Conservation (phyloP, 202 grass and related monocot genomes). For the Cymbopogon flexuosus region DNA sequence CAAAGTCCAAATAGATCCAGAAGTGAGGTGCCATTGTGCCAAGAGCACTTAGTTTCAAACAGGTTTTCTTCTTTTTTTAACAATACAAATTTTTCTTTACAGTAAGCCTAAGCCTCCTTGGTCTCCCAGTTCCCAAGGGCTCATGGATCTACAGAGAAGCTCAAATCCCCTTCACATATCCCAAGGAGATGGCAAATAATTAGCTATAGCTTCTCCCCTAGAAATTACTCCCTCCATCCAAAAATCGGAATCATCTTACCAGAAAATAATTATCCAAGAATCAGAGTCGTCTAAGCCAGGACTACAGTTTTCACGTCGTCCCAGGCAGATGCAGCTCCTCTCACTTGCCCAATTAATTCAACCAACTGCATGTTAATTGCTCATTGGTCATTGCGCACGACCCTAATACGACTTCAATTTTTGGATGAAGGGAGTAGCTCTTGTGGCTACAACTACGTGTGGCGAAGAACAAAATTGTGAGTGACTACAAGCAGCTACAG, state of each 20-base stretch:
- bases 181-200: neutral
- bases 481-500: neutral
- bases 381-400: too few species aligned
- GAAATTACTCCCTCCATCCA: neutral
- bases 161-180: neutral
- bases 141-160: neutral
- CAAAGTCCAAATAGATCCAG: neutral
- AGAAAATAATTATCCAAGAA: too few species aligned
- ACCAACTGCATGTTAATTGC: too few species aligned
- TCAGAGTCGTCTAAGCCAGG: too few species aligned
- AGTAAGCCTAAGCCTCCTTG: neutral
- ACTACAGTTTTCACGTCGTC: too few species aligned
- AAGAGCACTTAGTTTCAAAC: neutral
- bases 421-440: neutral
- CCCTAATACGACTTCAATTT: too few species aligned
- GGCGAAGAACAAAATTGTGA: constrained; percentile 31
- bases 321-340: too few species aligned
- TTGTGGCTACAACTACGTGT: neutral
- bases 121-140: neutral
- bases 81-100: constrained; percentile 12
- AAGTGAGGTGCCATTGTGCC: neutral
- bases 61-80: neutral
- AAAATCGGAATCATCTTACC: too few species aligned
- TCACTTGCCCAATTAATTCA: too few species aligned
- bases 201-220: constrained; percentile 17